Evolutionary conservation across 2,329 filamentous ascomycete genomes (phyloP), one percentile per base, ranked within the genome.

Genomic region (Fonsecaea monophora): DNA sequence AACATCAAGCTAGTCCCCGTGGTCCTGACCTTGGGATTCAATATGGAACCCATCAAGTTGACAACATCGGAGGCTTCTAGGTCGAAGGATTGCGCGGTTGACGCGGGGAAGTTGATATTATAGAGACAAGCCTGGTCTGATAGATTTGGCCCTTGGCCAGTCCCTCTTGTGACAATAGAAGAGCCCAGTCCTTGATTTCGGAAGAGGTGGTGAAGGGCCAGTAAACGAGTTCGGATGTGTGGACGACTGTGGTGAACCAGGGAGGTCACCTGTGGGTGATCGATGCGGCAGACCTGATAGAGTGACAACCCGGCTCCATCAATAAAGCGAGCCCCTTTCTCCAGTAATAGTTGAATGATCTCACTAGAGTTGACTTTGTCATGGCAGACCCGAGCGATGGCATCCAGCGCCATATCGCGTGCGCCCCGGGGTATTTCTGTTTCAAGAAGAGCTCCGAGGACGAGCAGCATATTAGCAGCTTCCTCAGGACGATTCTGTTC

Each of bases 1-100:
- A 61, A 61, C 48, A 61, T 54, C 59, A 61, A 61, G 32, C 42
- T 42, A n/a, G 59, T 61, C 45, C 59, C 59, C 13, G 38, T 37
- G 18, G n/a, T 32, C 10, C 7, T 34, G 40, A 48, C 18, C 25
- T 37, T 61, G 2, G 59, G 45, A 12, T 61, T 61, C 15, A 61
- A 18, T 45, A 61, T 61, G 30, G 48, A 45, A 18, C 15, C 59
- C 10, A 61, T 42, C 25, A 61, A 37, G 12, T 18, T 18, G n/a
- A 53, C 38, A 40, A 61, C 30, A 15, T 61, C 59, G 9, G 59
- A 61, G 6, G 34, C 48, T 12, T 61, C 48, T 18, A 61, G 25
- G 34, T 53, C 32, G 48, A 53, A 4, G 40, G 21, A 25, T 10
- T 61, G 42, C 13, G 59, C 48, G 32, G 50, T 32, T 6, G 59